Evolutionary conservation across 345 rosid species (phyloP).

Genomic region (Eucalyptus caleyi): DNA sequence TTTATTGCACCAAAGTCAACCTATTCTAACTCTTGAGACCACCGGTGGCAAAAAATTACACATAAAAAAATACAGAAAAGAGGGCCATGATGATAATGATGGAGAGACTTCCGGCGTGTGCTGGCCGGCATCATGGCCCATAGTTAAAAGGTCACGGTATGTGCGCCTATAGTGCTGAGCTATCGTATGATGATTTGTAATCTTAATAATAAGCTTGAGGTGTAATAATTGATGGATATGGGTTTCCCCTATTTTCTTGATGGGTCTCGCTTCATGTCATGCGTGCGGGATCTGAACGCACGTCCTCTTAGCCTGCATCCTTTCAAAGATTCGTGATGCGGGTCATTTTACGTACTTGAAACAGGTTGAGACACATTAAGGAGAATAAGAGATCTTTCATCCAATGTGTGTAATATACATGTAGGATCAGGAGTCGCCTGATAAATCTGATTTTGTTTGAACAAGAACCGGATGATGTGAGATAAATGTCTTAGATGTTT

Average conservation of each 20-base stretch:
- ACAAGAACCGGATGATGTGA: fast-evolving
- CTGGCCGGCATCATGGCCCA: not conserved
- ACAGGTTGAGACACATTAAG: not conserved
- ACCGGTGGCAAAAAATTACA: not conserved
- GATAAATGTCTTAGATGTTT: not conserved
- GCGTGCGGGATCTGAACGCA: not conserved
- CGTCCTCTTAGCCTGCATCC: not conserved
- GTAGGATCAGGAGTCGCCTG: fast-evolving
- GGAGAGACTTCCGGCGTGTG: not conserved
- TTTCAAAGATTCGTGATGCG: not conserved
- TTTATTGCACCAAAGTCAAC: not conserved
- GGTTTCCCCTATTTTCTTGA: not conserved
- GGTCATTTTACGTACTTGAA: not conserved
- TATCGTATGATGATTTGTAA: not conserved
- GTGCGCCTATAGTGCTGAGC: not conserved
- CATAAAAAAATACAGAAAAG: not conserved
- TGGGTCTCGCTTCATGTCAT: not conserved
- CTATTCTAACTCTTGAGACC: not conserved
- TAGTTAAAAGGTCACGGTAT: not conserved
- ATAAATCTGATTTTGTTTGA: not conserved
- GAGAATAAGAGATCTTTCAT: not conserved
- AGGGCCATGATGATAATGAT: not conserved
- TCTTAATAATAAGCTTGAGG: not conserved
- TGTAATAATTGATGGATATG: not conserved
- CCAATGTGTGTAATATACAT: not conserved